Conservation (phyloP, 2,329 filamentous ascomycete genomes). For the Bertia moriformis region DNA sequence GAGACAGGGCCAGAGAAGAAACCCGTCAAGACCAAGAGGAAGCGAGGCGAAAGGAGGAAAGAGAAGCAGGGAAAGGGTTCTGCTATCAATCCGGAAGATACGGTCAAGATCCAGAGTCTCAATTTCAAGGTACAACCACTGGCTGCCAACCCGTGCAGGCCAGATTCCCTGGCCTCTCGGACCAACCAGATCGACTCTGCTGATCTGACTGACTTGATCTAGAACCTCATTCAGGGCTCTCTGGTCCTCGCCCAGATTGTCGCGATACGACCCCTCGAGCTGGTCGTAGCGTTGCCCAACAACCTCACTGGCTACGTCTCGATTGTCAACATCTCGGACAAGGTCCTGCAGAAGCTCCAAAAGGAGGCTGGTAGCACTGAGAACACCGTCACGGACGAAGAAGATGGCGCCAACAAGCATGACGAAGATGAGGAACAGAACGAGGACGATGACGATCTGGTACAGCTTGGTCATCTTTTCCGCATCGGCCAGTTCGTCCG, state of each 20-base stretch:
- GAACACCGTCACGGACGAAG: slow-evolving; percentile 42
- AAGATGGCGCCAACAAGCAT: slow-evolving; percentile 25
- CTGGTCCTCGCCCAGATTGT: slow-evolving; percentile 77
- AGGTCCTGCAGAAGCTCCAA: slow-evolving; percentile 57
- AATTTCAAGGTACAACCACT: slow-evolving; percentile 66
- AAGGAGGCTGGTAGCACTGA: too few relatives aligned
- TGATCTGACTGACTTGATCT: slow-evolving; percentile 14
- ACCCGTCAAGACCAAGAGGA: slow-evolving; percentile 30
- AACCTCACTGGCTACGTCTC: slow-evolving; percentile 82
- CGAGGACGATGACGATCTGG: slow-evolving; percentile 34
- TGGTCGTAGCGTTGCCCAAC: slow-evolving; percentile 77
- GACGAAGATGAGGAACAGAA: slow-evolving; percentile 27
- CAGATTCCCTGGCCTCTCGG: slow-evolving; percentile 2
- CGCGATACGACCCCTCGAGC: slow-evolving; percentile 63
- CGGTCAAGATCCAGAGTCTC: slow-evolving; percentile 67
- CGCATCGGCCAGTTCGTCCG: slow-evolving; percentile 75
- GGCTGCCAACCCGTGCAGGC: slow-evolving; percentile 6
- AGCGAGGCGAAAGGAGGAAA: slow-evolving; percentile 30
- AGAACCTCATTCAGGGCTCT: slow-evolving; percentile 75
- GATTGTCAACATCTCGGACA: slow-evolving; percentile 74
- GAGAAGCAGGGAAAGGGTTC: slow-evolving; percentile 33
- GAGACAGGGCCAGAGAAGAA: slow-evolving; percentile 46
- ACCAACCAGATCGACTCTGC: slow-evolving; percentile 6
- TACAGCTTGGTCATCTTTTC: slow-evolving; percentile 75
- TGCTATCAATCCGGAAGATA: slow-evolving; percentile 25